A percentile compares a stretch with the other conserved stretches of the same genome.
These are phyloP conservation scores for Gnomoniopsis smithogilvyi DNA, from an alignment of 2,329 filamentous ascomycete species.

Conservation along the genomic window DNA sequence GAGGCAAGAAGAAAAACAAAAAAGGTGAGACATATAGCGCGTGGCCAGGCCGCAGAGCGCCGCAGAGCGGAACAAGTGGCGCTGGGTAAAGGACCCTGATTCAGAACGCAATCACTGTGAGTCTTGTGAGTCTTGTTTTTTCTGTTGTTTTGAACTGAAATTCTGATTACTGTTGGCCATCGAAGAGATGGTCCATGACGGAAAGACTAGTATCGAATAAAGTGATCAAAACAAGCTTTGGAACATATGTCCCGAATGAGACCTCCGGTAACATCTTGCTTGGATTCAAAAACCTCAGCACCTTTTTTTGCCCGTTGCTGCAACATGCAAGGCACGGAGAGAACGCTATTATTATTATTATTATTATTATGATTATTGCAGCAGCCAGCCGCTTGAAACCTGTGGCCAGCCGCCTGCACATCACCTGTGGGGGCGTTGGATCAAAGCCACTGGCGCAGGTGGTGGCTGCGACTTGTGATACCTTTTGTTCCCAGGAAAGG, in stretches of 20 bases:
- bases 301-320: too few species aligned
- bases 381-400: not conserved
- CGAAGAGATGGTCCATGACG: too few species aligned
- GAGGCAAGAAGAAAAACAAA: too few species aligned
- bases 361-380: too few species aligned
- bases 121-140: not conserved
- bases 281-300: too few species aligned
- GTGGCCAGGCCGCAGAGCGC: not conserved
- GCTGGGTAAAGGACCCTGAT: not conserved
- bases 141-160: not conserved
- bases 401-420: not conserved
- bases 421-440: not conserved
- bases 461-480: not conserved
- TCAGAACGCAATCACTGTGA: not conserved
- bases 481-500: not conserved
- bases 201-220: too few species aligned
- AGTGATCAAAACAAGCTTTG: too few species aligned
- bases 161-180: not conserved
- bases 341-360: too few species aligned
- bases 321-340: too few species aligned
- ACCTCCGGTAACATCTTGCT: too few species aligned
- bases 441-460: not conserved
- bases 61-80: not conserved
- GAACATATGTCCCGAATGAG: too few species aligned
- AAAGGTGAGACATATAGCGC: not conserved